phyloP scores from a whole-genome alignment of 148 eudicot genomes.

The Rhododendron vialii region DNA sequence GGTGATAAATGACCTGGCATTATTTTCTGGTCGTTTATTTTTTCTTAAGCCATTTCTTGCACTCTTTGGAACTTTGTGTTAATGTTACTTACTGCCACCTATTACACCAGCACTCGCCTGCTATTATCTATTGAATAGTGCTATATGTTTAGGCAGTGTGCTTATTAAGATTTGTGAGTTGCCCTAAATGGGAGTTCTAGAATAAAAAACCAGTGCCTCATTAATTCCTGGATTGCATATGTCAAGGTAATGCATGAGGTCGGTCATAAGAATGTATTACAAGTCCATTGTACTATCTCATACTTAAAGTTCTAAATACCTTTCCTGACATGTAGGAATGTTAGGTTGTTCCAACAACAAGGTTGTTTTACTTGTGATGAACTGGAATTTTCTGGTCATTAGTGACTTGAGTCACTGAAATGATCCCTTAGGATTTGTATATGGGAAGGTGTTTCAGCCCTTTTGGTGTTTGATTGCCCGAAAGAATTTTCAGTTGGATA shows the following conservation, averaged over 20 bases:
- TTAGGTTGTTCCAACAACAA: neutral
- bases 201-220: neutral
- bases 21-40: neutral
- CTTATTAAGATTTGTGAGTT: neutral
- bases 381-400: neutral
- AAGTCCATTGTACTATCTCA: neutral
- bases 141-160: neutral
- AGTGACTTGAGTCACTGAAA: neutral
- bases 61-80: neutral
- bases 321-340: neutral
- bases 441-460: neutral
- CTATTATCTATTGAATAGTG: neutral
- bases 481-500: neutral
- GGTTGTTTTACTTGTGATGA: neutral
- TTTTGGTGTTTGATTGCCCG: neutral
- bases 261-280: neutral
- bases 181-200: neutral
- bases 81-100: neutral
- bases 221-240: neutral
- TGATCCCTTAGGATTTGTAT: neutral
- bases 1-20: slow-evolving; percentile 33
- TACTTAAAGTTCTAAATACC: neutral
- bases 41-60: neutral
- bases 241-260: neutral
- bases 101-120: neutral